A percentile compares a stretch with the other conserved stretches of the same genome.
Conservation (phyloP, 768 basidiomycete species). For the Sarcodon aspratus region DNA sequence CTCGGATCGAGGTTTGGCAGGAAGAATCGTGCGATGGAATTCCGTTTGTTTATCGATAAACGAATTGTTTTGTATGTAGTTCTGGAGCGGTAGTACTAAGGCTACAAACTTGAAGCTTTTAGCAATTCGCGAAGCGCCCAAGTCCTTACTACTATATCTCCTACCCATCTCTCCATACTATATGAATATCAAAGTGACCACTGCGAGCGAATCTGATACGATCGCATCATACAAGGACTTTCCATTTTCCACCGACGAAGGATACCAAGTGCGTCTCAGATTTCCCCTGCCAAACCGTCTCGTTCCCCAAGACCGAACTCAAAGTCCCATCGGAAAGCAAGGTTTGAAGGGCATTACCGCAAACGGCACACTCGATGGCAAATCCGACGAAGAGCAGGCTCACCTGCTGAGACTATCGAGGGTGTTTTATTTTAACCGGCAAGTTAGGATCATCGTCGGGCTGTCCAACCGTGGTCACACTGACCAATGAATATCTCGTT, state of each 20-base stretch:
- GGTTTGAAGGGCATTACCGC: slow-evolving; percentile 49
- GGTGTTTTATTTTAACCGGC: slow-evolving; percentile 70
- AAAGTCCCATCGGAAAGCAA: slow-evolving; percentile 32
- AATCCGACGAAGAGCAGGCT: slow-evolving; percentile 27
- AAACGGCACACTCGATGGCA: slow-evolving; percentile 24
- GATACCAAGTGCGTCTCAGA: slow-evolving; percentile 39
- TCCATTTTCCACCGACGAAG: slow-evolving; percentile 44
- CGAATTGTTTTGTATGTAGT: not conserved
- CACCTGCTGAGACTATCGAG: slow-evolving; percentile 41
- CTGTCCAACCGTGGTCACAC: not conserved
- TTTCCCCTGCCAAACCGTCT: not conserved
- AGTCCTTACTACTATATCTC: not conserved
- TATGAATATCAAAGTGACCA: not conserved
- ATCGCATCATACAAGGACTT: slow-evolving; percentile 28
- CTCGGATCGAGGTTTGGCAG: too few species aligned
- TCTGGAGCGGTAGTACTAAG: not conserved
- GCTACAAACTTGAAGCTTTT: not conserved
- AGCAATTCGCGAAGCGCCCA: not conserved
- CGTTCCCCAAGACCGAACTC: not conserved
- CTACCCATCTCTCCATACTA: not conserved
- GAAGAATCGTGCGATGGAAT: too few species aligned
- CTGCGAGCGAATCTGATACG: not conserved
- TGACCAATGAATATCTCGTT: not conserved
- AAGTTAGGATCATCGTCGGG: slow-evolving; percentile 4
- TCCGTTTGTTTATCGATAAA: too few species aligned